Evolutionary conservation across 73 alveolate genomes (phyloP).

Genomic region (Stentor coeruleus): DNA sequence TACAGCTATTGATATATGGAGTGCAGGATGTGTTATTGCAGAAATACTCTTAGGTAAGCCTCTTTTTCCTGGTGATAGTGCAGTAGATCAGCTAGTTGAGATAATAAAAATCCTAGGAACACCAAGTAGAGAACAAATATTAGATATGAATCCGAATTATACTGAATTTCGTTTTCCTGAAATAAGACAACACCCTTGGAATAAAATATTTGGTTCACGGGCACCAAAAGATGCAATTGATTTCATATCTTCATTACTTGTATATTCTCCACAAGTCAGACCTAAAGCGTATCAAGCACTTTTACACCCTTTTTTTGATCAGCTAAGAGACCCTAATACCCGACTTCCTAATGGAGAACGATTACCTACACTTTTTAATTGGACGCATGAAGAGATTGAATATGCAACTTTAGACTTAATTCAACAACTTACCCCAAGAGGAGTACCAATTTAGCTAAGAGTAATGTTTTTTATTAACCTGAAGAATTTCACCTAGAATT

Average conservation of each 20-base stretch:
- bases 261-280: conserved; percentile 21
- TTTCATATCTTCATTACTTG: conserved; percentile 50
- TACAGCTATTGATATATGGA: too few relatives aligned
- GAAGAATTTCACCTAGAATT: too few relatives aligned
- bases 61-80: conserved; percentile 75
- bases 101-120: conserved; percentile 65
- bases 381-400: too few relatives aligned
- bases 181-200: conserved; percentile 83
- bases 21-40: conserved; percentile 75
- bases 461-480: too few relatives aligned
- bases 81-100: conserved; percentile 69
- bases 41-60: conserved; percentile 70
- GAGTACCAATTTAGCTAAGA: too few relatives aligned
- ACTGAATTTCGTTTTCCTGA: conserved; percentile 78
- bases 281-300: too few relatives aligned
- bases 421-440: too few relatives aligned
- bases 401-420: too few relatives aligned
- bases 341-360: conserved; percentile 42
- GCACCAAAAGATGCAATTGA: conserved; percentile 52
- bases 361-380: too few relatives aligned
- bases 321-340: conserved; percentile 68
- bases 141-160: conserved; percentile 77
- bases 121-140: conserved; percentile 63
- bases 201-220: conserved; percentile 56
- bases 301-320: conserved; percentile 63